Percentiles rank a stretch among this genome's conserved stretches.
Evolutionary conservation across 2,329 filamentous ascomycete genomes (phyloP).

Genomic region (Arthroderma sp.): DNA sequence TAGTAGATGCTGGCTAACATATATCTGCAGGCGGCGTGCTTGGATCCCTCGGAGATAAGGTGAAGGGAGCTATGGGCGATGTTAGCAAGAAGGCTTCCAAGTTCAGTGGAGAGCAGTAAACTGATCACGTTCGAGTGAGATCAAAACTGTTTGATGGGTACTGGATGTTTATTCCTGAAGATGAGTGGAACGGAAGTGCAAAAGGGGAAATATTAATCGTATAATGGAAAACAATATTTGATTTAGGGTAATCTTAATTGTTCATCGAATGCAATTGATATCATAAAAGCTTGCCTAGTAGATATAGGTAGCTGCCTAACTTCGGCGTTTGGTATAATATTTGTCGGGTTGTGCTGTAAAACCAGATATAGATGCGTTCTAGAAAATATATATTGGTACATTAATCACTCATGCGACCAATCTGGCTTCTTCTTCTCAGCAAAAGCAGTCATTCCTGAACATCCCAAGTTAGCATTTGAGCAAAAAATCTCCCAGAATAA

Average conservation of each 20-base stretch:
- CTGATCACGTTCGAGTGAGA: not conserved
- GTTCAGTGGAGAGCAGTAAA: not conserved
- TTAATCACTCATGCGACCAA: constrained; percentile 64
- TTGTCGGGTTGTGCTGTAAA: not conserved
- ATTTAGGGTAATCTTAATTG: not conserved
- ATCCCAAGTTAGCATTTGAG: not conserved
- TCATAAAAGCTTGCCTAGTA: not conserved
- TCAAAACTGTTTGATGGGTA: not conserved
- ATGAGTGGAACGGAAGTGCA: not conserved
- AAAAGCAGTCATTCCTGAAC: constrained; percentile 69
- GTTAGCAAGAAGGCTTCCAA: constrained; percentile 4
- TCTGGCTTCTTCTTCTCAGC: constrained; percentile 86
- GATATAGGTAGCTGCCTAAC: not conserved
- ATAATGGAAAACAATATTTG: not conserved
- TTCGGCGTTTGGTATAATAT: not conserved
- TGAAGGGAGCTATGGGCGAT: constrained; percentile 2
- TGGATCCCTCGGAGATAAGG: constrained; percentile 8
- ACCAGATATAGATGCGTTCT: not conserved
- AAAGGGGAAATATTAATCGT: not conserved
- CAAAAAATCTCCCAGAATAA: not conserved
- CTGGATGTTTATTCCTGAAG: not conserved
- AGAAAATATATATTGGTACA: constrained; percentile 5
- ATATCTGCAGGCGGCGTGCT: constrained; percentile 4
- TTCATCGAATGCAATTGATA: too few species aligned
- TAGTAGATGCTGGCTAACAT: not conserved